Conservation (phyloP, 345 rosid species). For the Euphorbia lathyris region DNA sequence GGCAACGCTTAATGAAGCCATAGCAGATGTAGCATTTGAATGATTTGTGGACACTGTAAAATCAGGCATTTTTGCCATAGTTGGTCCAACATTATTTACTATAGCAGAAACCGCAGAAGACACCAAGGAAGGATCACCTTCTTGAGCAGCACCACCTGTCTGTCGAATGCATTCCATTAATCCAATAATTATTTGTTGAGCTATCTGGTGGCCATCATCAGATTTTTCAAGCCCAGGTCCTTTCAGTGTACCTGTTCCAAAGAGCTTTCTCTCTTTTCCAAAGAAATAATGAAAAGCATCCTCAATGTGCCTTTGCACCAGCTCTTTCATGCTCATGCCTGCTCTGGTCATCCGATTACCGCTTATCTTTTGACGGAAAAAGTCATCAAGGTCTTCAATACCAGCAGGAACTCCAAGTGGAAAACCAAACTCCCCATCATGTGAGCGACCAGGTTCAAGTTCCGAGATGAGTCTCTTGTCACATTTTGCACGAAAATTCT, state of each 20-base stretch:
- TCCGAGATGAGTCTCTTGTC: constrained; percentile 88
- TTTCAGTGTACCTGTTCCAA: constrained; percentile 54
- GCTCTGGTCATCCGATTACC: constrained; percentile 65
- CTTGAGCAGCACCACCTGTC: constrained; percentile 97
- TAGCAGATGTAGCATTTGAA: constrained; percentile 47
- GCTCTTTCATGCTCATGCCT: constrained; percentile 77
- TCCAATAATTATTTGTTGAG: constrained; percentile 73
- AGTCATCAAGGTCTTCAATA: constrained; percentile 81
- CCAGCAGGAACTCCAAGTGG: constrained; percentile 86
- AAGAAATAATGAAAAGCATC: constrained; percentile 52
- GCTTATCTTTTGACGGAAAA: constrained; percentile 70
- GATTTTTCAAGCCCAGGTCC: constrained; percentile 49
- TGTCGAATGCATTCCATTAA: constrained; percentile 82
- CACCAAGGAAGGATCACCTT: constrained; percentile 94
- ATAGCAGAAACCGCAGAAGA: constrained; percentile 91
- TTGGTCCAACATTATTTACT: constrained; percentile 61
- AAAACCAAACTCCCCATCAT: constrained; percentile 70
- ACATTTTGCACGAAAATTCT: constrained; percentile 55
- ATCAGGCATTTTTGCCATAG: constrained; percentile 72
- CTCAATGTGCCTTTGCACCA: constrained; percentile 68
- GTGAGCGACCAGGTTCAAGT: constrained; percentile 71
- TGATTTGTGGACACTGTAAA: constrained; percentile 42
- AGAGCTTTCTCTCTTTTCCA: constrained; percentile 61
- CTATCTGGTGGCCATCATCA: constrained; percentile 71
- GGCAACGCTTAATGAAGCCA: constrained; percentile 50